These are phyloP conservation scores for Manihot esculenta DNA, from an alignment of 441 rosid species.

Conservation along the genomic window DNA sequence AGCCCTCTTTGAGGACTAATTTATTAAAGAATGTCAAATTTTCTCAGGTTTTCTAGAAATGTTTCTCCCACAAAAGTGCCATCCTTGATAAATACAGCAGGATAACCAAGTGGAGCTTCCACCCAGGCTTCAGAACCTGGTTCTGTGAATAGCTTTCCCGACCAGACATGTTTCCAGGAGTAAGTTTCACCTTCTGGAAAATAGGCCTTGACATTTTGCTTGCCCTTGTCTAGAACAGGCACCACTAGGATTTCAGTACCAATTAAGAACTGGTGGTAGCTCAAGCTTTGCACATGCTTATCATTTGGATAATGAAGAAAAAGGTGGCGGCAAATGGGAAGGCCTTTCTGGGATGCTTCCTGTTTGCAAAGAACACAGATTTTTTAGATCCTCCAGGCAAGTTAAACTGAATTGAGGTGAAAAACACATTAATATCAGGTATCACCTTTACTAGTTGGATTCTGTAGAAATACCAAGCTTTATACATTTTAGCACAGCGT, in stretches of 20 bases:
- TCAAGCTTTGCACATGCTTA: slow-evolving; percentile 43
- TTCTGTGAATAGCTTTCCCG: slow-evolving; percentile 43
- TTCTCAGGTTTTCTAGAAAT: slow-evolving; percentile 49
- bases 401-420: not conserved
- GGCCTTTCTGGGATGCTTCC: slow-evolving; percentile 64
- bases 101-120: slow-evolving; percentile 60
- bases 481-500: slow-evolving; percentile 60
- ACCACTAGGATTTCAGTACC: slow-evolving; percentile 69
- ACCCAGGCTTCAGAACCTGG: slow-evolving; percentile 47
- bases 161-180: slow-evolving; percentile 64
- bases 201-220: slow-evolving; percentile 49
- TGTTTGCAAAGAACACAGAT: slow-evolving; percentile 21
- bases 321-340: slow-evolving; percentile 73
- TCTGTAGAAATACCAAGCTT: slow-evolving; percentile 71
- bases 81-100: slow-evolving; percentile 59
- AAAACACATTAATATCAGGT: slow-evolving; percentile 1
- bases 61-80: slow-evolving; percentile 54
- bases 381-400: slow-evolving; percentile 19
- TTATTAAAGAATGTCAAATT: slow-evolving; percentile 32
- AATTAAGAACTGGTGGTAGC: slow-evolving; percentile 62
- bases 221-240: slow-evolving; percentile 63
- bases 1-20: not conserved
- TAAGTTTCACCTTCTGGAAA: slow-evolving; percentile 51
- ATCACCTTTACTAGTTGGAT: slow-evolving; percentile 57
- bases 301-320: slow-evolving; percentile 71